Percentiles rank a stretch among this genome's conserved stretches.
phyloP scores from a whole-genome alignment of 139 green algal species.

The Asterochloris sp. region DNA sequence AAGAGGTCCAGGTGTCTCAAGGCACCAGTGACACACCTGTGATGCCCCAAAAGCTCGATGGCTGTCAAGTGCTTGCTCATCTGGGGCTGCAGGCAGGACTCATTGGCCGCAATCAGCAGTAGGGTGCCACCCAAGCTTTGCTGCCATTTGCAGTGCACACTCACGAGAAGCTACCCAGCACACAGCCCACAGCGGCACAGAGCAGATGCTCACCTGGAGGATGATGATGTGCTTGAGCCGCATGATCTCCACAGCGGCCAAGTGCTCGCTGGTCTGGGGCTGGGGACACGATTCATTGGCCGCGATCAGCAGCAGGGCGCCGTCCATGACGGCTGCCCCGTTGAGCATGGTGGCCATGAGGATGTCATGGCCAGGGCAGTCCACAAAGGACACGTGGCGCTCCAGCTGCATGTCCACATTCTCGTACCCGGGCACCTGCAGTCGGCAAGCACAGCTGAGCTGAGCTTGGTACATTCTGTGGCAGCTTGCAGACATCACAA shows the following conservation, averaged over 20 bases:
- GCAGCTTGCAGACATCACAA: too few relatives aligned
- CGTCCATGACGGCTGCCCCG: conserved; percentile 99
- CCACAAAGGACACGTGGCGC: conserved; percentile 98
- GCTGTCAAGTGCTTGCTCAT: conserved; percentile 93
- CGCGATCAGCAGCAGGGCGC: conserved; percentile 96
- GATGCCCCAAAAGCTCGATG: conserved; percentile 96
- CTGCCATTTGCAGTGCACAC: too few relatives aligned
- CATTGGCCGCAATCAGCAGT: conserved; percentile 97
- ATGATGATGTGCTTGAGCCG: conserved; percentile 92
- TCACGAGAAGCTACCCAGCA: too few relatives aligned
- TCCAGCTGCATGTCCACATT: conserved; percentile 85
- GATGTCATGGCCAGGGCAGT: conserved; percentile 99
- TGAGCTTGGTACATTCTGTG: too few relatives aligned
- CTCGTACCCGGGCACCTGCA: conserved; percentile 57
- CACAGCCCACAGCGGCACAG: too few relatives aligned
- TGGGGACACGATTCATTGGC: conserved; percentile 99
- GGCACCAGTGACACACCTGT: too few relatives aligned
- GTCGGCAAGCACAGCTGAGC: too few relatives aligned
- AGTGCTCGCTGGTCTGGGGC: conserved; percentile 87
- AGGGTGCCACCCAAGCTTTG: conserved; percentile 93
- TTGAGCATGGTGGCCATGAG: conserved; percentile 99
- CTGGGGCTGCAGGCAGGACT: conserved; percentile 94
- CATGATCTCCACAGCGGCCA: conserved; percentile 99
- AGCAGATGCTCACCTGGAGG: conserved; percentile 28
- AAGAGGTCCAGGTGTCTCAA: too few relatives aligned